Evolutionary conservation across 352 stramenopile species (phyloP).

Genomic region (Phytophthora brassicae): DNA sequence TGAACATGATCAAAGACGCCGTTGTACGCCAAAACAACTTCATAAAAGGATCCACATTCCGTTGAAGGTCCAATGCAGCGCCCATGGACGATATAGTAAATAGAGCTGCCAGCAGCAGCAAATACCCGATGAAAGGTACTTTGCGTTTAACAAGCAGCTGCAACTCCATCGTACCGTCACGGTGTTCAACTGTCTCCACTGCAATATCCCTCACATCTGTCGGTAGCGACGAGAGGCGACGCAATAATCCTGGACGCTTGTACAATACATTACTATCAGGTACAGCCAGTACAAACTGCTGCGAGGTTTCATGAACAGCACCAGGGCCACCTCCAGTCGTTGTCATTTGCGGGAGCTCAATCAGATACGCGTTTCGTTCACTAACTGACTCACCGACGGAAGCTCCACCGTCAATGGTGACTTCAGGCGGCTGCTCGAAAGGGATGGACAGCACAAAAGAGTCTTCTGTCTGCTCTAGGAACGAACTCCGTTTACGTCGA

Average conservation of each 20-base stretch:
- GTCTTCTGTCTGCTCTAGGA: constrained; percentile 68
- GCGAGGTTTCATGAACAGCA: constrained; percentile 32
- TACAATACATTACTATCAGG: constrained; percentile 57
- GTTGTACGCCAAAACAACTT: constrained; percentile 85
- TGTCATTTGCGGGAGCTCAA: constrained; percentile 63
- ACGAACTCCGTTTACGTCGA: constrained; percentile 66
- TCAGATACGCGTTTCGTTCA: constrained; percentile 73
- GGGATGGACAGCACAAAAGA: constrained; percentile 84
- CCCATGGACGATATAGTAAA: constrained; percentile 80
- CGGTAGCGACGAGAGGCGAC: constrained; percentile 60
- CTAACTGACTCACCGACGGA: constrained; percentile 30
- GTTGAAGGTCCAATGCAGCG: constrained; percentile 69
- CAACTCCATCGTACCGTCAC: constrained; percentile 64
- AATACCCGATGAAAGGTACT: constrained; percentile 76
- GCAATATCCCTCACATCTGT: constrained; percentile 73
- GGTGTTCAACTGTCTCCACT: constrained; percentile 71
- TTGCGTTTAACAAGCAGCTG: constrained; percentile 76
- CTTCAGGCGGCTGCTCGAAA: constrained; percentile 47
- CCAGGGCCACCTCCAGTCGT: constrained; percentile 32
- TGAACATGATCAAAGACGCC: constrained; percentile 70
- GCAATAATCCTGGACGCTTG: constrained; percentile 57
- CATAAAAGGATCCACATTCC: constrained; percentile 74
- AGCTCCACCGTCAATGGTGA: constrained; percentile 9
- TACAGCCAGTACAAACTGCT: constrained; percentile 81
- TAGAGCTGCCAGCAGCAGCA: constrained; percentile 67